phyloP scores from a whole-genome alignment of 192 early-diverging fungal species.

The Linnemannia elongata region DNA sequence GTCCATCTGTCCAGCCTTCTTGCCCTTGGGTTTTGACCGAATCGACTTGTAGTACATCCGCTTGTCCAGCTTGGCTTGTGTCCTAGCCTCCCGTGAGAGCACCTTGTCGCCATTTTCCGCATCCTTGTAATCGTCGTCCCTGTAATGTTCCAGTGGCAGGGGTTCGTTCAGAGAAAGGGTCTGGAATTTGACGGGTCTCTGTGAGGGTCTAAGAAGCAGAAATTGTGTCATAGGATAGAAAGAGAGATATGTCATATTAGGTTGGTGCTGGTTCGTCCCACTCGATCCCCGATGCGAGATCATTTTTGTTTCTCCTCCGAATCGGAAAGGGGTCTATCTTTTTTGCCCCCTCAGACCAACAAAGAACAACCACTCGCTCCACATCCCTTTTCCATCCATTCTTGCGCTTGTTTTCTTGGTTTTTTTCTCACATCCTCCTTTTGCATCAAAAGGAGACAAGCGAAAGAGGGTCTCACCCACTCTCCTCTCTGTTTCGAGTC shows the following conservation, averaged over 20 bases:
- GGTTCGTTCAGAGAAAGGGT: conserved; percentile 45
- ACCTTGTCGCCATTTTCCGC: not conserved
- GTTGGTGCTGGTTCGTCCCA: not conserved
- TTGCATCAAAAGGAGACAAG: not conserved
- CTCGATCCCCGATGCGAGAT: not conserved
- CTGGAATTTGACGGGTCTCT: conserved; percentile 33
- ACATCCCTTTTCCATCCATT: not conserved
- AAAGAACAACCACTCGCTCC: not conserved
- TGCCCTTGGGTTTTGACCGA: conserved; percentile 53
- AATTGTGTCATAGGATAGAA: conserved; percentile 1
- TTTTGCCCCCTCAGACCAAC: not conserved
- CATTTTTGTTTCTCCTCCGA: not conserved
- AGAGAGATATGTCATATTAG: not conserved
- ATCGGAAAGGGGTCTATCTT: not conserved
- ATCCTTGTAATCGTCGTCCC: conserved; percentile 1
- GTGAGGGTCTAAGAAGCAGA: conserved; percentile 17
- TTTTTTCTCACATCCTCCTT: not conserved
- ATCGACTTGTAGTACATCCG: conserved; percentile 52
- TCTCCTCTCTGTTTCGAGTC: not conserved
- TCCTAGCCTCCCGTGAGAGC: conserved; percentile 31
- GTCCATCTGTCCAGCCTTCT: conserved; percentile 44
- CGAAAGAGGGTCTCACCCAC: not conserved
- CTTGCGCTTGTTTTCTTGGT: not conserved
- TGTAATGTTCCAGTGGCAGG: conserved; percentile 24
- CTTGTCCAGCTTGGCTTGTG: conserved; percentile 41